Evolutionary conservation across 352 stramenopile species (phyloP), one percentile per base, ranked within the genome.

Genomic region (Phytophthora fragariae): DNA sequence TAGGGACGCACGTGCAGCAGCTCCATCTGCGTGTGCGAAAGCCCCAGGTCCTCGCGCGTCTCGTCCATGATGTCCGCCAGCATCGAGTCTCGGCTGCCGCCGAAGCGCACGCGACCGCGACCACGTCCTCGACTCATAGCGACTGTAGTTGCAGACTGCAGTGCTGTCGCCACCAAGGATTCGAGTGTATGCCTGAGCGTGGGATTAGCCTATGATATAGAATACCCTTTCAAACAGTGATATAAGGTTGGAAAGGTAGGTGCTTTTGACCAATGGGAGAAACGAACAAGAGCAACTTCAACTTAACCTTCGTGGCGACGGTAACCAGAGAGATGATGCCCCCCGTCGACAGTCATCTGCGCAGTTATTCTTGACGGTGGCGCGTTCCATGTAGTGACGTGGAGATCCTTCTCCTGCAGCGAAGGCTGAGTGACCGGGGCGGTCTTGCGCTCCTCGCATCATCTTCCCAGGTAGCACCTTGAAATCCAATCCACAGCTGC

Each of bases 1-100:
- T 10, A 15, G 8, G 52, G n/a, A 73, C 79, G 19, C 66, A 92
- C 85, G 47, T 90, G 77, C 12, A 92, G 72, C 68, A 81, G 63
- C 69, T 92, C 85, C 85, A 92, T 92, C 72, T 92, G 85, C 24
- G 76, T 76, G 59, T 92, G 76, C 21, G 83, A 90, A 44, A 92
- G 82, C 0, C 85, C 85, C 17, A 92, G 70, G 50, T 92, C 85
- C 64, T 92, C 85, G 47, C 85, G 85, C 50, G 83, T 92, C 68
- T 92, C 83, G 55, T 92, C 85, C 60, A 92, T 83, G 41, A 92
- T 77, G 53, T 92, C 83, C 1, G 80, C 73, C n/a, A 91, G 76
- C 80, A 80, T 79, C 39, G 85, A 86, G 68, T 92, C 83, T 62
- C 82, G 78, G 65, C 85, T 92, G n/a, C 85, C 83, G 63, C 85